A percentile compares a stretch with the other conserved stretches of the same genome.
These are phyloP conservation scores for Cinchona pubescens DNA, from an alignment of 257 asterid genomes.

Conservation along the genomic window DNA sequence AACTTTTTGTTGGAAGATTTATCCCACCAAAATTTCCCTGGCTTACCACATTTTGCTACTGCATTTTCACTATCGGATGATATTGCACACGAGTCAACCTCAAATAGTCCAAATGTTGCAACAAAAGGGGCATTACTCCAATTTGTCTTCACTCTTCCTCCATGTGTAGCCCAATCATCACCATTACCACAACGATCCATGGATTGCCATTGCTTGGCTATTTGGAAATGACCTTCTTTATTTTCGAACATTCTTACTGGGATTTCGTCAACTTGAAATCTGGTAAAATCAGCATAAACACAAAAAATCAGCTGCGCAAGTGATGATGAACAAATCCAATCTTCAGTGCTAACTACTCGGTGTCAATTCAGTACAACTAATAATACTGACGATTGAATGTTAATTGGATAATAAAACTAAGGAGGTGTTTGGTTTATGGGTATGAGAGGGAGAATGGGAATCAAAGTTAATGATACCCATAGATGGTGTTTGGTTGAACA, in stretches of 20 bases:
- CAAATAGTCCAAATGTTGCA: slow-evolving; percentile 35
- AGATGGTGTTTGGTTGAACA: too few relatives aligned
- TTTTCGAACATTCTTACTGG: slow-evolving; percentile 45
- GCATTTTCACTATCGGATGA: slow-evolving; percentile 21
- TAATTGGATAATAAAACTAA: too few relatives aligned
- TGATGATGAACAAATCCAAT: too few relatives aligned
- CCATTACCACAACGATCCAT: slow-evolving; percentile 61
- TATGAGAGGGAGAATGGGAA: too few relatives aligned
- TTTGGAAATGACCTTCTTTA: slow-evolving; percentile 47
- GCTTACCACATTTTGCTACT: slow-evolving; percentile 35
- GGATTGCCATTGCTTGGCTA: slow-evolving; percentile 53
- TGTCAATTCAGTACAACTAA: too few relatives aligned
- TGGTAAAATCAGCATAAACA: background rate
- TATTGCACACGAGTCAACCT: slow-evolving; percentile 45
- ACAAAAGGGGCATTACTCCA: slow-evolving; percentile 55
- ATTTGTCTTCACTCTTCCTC: slow-evolving; percentile 58
- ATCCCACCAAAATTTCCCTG: slow-evolving; percentile 58
- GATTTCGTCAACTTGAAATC: slow-evolving; percentile 57
- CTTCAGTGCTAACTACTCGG: too few relatives aligned
- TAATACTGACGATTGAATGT: too few relatives aligned
- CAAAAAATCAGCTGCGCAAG: too few relatives aligned
- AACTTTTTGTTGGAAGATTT: slow-evolving; percentile 43
- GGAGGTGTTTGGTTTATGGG: too few relatives aligned
- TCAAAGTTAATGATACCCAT: too few relatives aligned
- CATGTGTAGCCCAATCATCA: slow-evolving; percentile 66